phyloP scores from a whole-genome alignment of 306 rosid genomes.

The Boehmeria nivea region DNA sequence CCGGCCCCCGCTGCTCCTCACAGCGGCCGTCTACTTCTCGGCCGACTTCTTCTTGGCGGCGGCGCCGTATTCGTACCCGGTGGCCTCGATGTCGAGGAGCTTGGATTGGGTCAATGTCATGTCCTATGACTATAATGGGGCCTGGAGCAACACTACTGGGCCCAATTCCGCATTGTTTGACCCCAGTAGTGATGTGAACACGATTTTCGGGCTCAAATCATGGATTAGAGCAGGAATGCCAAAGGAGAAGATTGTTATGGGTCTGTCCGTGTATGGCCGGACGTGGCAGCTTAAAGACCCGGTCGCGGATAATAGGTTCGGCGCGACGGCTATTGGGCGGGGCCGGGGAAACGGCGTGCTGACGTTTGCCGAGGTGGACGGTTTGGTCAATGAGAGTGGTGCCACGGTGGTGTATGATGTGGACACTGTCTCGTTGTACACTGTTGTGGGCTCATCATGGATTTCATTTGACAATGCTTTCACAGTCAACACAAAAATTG shows the following conservation, averaged over 20 bases:
- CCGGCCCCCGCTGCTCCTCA: slow-evolving; percentile 42
- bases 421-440: slow-evolving; percentile 28
- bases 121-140: slow-evolving; percentile 53
- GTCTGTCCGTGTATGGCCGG: slow-evolving; percentile 53
- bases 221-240: slow-evolving; percentile 53
- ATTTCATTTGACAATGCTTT: slow-evolving; percentile 45
- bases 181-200: slow-evolving; percentile 36
- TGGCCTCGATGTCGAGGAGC: slow-evolving; percentile 24
- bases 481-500: slow-evolving; percentile 33
- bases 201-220: slow-evolving; percentile 41
- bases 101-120: slow-evolving; percentile 64
- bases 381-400: not conserved
- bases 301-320: slow-evolving; percentile 20
- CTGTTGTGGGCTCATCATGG: slow-evolving; percentile 38
- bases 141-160: slow-evolving; percentile 45
- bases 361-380: slow-evolving; percentile 11
- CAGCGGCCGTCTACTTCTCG: slow-evolving; percentile 64
- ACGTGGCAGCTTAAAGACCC: slow-evolving; percentile 54
- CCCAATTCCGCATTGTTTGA: slow-evolving; percentile 39
- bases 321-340: slow-evolving; percentile 34
- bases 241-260: slow-evolving; percentile 46
- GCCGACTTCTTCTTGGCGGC: slow-evolving; percentile 20
- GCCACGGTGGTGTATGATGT: slow-evolving; percentile 30
- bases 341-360: slow-evolving; percentile 54
- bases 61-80: slow-evolving; percentile 35